A percentile compares a stretch with the other conserved stretches of the same genome.
Evolutionary conservation across 225 moss, liverwort and hornwort species (phyloP).

Genomic region (Physcomitrium patens): DNA sequence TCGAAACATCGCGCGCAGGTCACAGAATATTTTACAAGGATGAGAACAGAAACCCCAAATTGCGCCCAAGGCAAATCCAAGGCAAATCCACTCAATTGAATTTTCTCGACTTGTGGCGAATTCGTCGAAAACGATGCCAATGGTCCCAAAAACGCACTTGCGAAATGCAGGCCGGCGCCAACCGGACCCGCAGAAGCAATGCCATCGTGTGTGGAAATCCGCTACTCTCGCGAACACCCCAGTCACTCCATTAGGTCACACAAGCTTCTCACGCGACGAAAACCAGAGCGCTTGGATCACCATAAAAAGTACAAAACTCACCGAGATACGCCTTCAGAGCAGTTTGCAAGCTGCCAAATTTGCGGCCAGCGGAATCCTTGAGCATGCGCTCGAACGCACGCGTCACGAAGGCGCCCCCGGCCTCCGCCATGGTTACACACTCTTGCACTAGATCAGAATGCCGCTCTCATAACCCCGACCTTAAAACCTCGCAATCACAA

Average conservation of each 20-base stretch:
- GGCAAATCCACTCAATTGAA: constrained; percentile 4
- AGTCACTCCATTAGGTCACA: constrained; percentile 12
- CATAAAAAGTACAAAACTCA: constrained; percentile 26
- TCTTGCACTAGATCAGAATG: constrained; percentile 36
- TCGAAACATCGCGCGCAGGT: constrained; percentile 18
- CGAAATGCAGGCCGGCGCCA: constrained; percentile 47
- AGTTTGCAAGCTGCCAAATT: constrained; percentile 75
- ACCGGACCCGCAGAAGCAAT: constrained; percentile 33
- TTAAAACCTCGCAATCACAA: neutral
- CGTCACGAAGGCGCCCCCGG: constrained; percentile 97
- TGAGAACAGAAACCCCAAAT: constrained; percentile 12
- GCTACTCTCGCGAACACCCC: constrained; percentile 14
- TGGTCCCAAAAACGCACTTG: constrained; percentile 9
- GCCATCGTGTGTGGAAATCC: constrained; percentile 13
- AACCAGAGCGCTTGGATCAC: constrained; percentile 14
- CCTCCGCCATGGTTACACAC: constrained; percentile 88
- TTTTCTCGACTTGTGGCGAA: neutral
- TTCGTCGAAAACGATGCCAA: neutral
- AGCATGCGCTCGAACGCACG: constrained; percentile 99
- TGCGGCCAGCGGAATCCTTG: constrained; percentile 91
- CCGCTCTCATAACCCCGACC: constrained; percentile 42
- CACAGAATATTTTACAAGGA: constrained; percentile 7
- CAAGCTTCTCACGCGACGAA: neutral
- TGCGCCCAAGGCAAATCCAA: neutral
- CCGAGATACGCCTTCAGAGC: constrained; percentile 96